Evolutionary conservation across 2,329 filamentous ascomycete genomes (phyloP).

Genomic region (Hymenotorrendiella dingleyae): DNA sequence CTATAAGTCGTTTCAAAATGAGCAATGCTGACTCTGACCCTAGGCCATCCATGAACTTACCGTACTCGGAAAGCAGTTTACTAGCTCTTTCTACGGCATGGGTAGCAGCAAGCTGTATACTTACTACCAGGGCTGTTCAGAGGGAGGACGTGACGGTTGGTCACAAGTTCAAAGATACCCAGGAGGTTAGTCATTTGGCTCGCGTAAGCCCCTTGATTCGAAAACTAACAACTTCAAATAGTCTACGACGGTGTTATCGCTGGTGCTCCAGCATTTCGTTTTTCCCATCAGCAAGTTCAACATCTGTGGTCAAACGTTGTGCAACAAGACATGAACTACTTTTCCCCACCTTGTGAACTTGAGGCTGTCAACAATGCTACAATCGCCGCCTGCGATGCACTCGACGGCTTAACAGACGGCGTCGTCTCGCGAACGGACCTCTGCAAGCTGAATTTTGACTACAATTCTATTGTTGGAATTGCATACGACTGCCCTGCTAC

Average conservation of each 20-base stretch:
- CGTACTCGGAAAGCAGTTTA: conserved; percentile 38
- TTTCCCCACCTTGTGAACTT: conserved; percentile 40
- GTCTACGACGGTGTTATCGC: conserved; percentile 41
- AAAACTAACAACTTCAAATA: too few species aligned
- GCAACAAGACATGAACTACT: conserved; percentile 37
- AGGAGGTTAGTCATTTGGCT: conserved; percentile 36
- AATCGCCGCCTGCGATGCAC: conserved; percentile 46
- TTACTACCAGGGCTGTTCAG: conserved; percentile 37
- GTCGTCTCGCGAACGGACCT: conserved; percentile 39
- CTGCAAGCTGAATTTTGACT: conserved; percentile 8
- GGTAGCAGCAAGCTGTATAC: conserved; percentile 10
- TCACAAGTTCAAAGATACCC: conserved; percentile 37
- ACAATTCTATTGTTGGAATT: conserved; percentile 40
- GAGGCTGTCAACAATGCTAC: conserved; percentile 48
- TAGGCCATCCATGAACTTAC: conserved; percentile 33
- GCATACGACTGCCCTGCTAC: conserved; percentile 35
- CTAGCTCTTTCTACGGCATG: conserved; percentile 37
- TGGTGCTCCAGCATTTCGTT: conserved; percentile 42
- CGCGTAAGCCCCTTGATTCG: too few species aligned
- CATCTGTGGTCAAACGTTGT: conserved; percentile 36
- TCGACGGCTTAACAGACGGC: conserved; percentile 50
- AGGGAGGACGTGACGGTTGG: conserved; percentile 45
- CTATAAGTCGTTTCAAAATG: too few species aligned
- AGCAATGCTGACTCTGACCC: too few species aligned
- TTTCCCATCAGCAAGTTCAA: conserved; percentile 39